Evolutionary conservation across 495 filamentous ascomycete species (phyloP), one percentile per base, ranked within the genome.

Genomic region (Talaromyces borbonicus): DNA sequence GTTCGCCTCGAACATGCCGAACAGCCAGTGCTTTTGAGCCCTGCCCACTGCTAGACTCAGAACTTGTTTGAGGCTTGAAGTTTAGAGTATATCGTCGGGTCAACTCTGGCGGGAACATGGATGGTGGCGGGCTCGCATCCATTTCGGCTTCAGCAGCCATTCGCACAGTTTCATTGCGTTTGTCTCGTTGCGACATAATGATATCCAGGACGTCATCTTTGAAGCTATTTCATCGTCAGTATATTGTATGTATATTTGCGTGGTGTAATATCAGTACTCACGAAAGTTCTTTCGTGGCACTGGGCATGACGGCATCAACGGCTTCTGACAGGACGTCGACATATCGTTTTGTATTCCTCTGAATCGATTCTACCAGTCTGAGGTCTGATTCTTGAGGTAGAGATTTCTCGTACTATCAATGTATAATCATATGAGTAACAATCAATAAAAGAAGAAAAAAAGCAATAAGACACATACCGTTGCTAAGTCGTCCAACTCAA

Each of bases 151-250:
- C 84, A 49, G 78, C 73, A 22, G 79, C 77, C 55, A 81, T 73
- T 32, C 70, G 66, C 47, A 90, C 73, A 2, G 76, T 78, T 47
- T 84, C 80, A 59, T 97, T 98, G 46, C 90, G 83, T 57, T 83
- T 84, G 47, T 84, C 78, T 51, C 92, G 83, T 62, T 93, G 87
- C 7, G 85, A 84, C 79, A 95, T 90, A 52, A 98, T 86, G 22
- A 97, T 84, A 65, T 98, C 92, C 19, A 98, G 74, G 12, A 98
- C 93, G 60, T 98, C 92, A 53, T 95, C 89, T 61, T 96, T 96
- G 71, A 93, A 96, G 30, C 84, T 88, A 52, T 4, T 19, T 4
- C 9, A n/a, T 8, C 36, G 14, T 59, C 48, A 55, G 47, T 23
- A 32, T 30, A 37, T 46, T 53, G 43, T 18, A 29, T 29, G 38